Base-by-base conservation (phyloP, 768 basidiomycete species). In the Hysterangium stoloniferum region DNA sequence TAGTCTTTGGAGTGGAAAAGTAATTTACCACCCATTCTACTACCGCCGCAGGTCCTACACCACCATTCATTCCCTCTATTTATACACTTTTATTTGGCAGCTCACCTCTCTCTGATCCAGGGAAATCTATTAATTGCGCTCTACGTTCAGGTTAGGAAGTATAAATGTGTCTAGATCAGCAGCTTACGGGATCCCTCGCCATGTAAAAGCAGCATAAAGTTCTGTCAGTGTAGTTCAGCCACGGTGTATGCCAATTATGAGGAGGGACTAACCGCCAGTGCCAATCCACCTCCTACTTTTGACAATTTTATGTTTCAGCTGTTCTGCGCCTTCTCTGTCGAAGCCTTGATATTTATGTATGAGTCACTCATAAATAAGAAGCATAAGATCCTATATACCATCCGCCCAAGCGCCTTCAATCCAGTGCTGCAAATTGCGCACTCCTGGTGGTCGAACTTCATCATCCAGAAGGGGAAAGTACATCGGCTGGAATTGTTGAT, bases 101-200 rank as follows among this genome's bases (percentile, higher is more conserved):
- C 58, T 51, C 58, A 78, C 83, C 78, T 66, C 68, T 64, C 37
- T 71, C 64, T 20, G 78, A 56, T 58, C 80, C 64, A 13, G 41
- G 48, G 54, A 88, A 84, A 55, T 92, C 89, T 13, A 82, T 74
- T 6, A 87, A 73, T 56, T 71, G 66, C 38, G 76, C 72, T 13
- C 84, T 86, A 55, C 28, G 28, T 7, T 29, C 37, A 19, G 44
- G 37, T 19, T 36, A 22, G 31, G 24, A 33, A 6, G 33, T 34
- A 38, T 35, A 24, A 33, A 38, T 35, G 35, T 45, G 48, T 19
- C 24, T 40, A 44, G 33, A 43, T 15, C 45, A 27, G n/a, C n/a
- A n/a, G 64, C 85, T 69, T 63, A 94, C 89, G 92, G 89, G 42
- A 95, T 84, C 28, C 84, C 85, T 41, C 83, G 78, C 58, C 66